phyloP scores from a whole-genome alignment of 306 rosid genomes.

The Cucurbita moschata region DNA sequence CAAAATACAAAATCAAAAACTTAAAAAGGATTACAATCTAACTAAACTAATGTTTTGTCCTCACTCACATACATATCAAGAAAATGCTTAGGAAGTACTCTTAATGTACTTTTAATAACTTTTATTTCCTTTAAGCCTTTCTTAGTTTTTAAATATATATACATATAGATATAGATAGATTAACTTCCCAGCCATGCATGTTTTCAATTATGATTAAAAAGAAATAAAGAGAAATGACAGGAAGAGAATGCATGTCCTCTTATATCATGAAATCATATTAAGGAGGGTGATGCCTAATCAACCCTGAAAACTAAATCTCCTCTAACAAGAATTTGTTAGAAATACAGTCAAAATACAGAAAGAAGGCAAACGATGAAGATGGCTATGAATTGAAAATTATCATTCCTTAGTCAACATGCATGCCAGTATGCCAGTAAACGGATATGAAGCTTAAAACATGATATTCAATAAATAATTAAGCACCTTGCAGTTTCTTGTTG shows the following conservation, averaged over 20 bases:
- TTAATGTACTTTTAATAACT: no score
- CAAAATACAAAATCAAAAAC: no score
- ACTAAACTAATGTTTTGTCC: no score
- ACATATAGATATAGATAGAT: neutral
- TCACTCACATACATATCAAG: no score
- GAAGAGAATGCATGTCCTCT: neutral
- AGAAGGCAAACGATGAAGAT: neutral
- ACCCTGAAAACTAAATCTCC: neutral
- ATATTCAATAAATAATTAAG: slow-evolving; percentile 8
- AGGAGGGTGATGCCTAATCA: neutral
- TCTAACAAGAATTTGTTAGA: neutral
- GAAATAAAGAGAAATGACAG: neutral
- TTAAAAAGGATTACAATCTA: no score
- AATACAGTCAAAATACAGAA: neutral
- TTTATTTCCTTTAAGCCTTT: no score
- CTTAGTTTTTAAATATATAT: no score
- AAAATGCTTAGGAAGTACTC: no score
- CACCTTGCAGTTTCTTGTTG: slow-evolving; percentile 70
- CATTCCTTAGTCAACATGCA: neutral
- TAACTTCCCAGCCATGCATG: neutral
- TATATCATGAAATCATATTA: neutral
- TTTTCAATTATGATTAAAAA: neutral
- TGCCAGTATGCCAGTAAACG: neutral
- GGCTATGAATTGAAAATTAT: neutral
- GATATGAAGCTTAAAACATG: neutral